Evolutionary conservation across 2,329 filamentous ascomycete genomes (phyloP).

Genomic region (Nigrospora osmanthi): DNA sequence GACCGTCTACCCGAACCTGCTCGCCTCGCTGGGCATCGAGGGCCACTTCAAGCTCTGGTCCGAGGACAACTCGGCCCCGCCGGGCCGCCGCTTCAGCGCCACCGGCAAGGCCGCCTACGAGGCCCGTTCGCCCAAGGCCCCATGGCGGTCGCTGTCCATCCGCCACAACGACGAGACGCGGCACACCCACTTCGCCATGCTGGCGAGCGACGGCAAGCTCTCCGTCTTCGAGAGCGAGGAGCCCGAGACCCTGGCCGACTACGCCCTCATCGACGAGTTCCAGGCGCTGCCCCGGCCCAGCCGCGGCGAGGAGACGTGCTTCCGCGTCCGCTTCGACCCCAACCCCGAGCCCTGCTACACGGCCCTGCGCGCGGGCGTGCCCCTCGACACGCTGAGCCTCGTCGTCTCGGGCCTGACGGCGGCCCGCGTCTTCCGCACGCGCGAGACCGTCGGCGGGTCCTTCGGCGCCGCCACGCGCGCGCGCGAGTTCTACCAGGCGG

Average conservation of each 20-base stretch:
- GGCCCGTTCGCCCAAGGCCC: conserved; percentile 49
- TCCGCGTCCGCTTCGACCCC: conserved; percentile 81
- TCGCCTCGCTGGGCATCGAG: conserved; percentile 84
- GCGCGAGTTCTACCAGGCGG: conserved; percentile 80
- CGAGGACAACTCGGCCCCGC: conserved; percentile 75
- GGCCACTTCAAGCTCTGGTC: conserved; percentile 89
- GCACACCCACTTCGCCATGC: conserved; percentile 78
- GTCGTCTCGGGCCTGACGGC: conserved; percentile 81
- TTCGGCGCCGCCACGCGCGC: conserved; percentile 46
- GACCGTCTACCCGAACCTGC: conserved; percentile 75
- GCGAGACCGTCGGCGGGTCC: conserved; percentile 44
- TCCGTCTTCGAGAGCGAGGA: conserved; percentile 79
- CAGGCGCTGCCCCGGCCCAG: conserved; percentile 62
- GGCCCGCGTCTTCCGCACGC: conserved; percentile 76
- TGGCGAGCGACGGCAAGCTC: conserved; percentile 74
- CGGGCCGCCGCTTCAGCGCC: conserved; percentile 73
- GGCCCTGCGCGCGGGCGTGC: conserved; percentile 72
- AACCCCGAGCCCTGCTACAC: conserved; percentile 75
- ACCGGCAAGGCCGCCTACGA: conserved; percentile 49
- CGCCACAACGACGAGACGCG: conserved; percentile 71
- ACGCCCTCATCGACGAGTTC: conserved; percentile 68
- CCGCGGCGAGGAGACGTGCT: conserved; percentile 79
- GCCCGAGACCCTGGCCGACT: conserved; percentile 72
- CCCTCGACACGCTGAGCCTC: conserved; percentile 69
- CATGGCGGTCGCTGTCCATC: conserved; percentile 78